Base-by-base conservation (phyloP, 1,139 yeast genomes). In the Lodderomyces elongisporus region DNA sequence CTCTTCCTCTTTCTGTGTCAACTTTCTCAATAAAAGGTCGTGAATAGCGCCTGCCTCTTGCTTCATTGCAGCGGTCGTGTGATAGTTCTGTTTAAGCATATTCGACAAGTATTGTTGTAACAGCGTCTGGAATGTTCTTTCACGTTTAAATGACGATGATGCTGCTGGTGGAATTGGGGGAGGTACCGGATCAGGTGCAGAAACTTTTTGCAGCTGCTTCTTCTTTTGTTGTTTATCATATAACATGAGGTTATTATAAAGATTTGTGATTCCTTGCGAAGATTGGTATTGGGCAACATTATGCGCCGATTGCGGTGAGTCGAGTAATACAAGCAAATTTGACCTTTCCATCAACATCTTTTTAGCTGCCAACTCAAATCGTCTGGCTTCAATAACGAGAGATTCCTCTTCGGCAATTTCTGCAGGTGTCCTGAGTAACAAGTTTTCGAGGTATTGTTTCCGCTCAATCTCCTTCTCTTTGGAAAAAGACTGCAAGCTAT, bases 361-460 rank as follows among this genome's bases (percentile, higher is more conserved):
- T 62, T 87, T 89, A 0, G 97, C 95, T 1, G 95, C 88, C 38
- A 89, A 75, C 51, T 91, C 98, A 43, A 91, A 85, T 44, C 94
- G 77, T 37, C 95, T 76, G 2, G 97, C 94, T 54, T 91, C 98
- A 30, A 89, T 79, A 3, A 91, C 87, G 33, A 91, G 65, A 0
- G 95, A 87, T 55, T 93, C 97, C 56, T 91, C 99, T 57, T 91
- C 98, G 0, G 98, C 97, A 27, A 91, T 85, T 53, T 91, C 98
- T 0, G 96, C 95, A 0, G 98, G 96, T 3, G 93, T 80, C 46
- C 99, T 67, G 35, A 78, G 77, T 30, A 91, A 65, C 21, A 91
- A 63, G 43, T 85, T 76, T 46, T 80, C 83, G 34, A 91, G 62
- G 51, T 91, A 91, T 34, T 76, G 75, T 48, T 89, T 91, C 45